Conservation (phyloP, 345 rosid genomes). For the Gossypium turneri region DNA sequence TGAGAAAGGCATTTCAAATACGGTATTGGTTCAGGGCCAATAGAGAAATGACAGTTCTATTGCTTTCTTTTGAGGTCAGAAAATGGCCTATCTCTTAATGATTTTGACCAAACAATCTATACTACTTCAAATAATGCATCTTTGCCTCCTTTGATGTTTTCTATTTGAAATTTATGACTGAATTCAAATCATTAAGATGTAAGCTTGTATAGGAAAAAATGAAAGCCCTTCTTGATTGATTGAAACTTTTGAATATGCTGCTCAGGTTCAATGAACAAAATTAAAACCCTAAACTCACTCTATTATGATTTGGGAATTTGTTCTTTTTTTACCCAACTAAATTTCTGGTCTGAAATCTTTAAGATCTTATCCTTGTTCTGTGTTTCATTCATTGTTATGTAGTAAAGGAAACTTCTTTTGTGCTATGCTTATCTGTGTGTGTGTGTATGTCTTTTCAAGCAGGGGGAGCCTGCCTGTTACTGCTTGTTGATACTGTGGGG, state of each 20-base stretch:
- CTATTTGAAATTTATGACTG: neutral
- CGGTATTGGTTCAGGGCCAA: slow-evolving; percentile 7
- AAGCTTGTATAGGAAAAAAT: neutral
- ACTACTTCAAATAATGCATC: slow-evolving; percentile 16
- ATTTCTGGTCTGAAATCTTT: neutral
- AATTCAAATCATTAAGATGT: neutral
- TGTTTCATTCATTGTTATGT: too few relatives aligned
- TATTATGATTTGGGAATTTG: neutral
- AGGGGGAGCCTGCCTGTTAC: too few relatives aligned
- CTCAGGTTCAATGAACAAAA: neutral
- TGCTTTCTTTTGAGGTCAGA: neutral
- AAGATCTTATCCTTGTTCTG: neutral
- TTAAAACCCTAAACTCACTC: neutral
- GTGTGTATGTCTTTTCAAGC: too few relatives aligned
- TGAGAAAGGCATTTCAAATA: slow-evolving; percentile 7
- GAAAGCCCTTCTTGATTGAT: neutral
- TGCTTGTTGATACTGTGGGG: slow-evolving; percentile 18
- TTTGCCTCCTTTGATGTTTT: neutral
- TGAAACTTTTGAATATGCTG: neutral
- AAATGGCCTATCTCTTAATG: slow-evolving; percentile 1
- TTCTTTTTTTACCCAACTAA: neutral
- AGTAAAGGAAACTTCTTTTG: too few relatives aligned
- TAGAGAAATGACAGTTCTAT: neutral
- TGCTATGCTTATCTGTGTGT: too few relatives aligned
- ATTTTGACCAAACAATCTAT: slow-evolving; percentile 14